These are phyloP conservation scores for Talaromyces nanjingensis DNA, from an alignment of 495 filamentous ascomycete species.

Conservation along the genomic window DNA sequence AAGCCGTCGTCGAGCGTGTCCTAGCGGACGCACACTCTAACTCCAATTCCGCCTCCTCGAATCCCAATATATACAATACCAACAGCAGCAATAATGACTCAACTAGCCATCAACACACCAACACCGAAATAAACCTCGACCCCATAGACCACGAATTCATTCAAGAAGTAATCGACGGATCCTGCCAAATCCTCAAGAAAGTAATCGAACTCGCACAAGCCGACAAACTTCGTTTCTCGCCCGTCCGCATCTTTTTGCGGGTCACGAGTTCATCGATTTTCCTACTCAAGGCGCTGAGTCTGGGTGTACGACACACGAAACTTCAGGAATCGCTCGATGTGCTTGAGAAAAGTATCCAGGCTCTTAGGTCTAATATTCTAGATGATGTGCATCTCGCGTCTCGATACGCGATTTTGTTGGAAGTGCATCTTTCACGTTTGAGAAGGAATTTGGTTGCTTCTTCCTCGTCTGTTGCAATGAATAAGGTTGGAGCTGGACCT, in stretches of 20 bases:
- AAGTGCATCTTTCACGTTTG: conserved; percentile 39
- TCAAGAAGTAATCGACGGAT: conserved; percentile 48
- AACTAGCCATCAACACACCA: conserved; percentile 22
- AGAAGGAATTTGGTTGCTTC: conserved; percentile 33
- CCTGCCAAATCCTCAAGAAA: conserved; percentile 43
- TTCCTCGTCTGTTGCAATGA: conserved; percentile 13
- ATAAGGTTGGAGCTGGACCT: neutral
- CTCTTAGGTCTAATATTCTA: conserved; percentile 40
- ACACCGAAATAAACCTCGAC: conserved; percentile 44
- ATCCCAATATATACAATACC: conserved; percentile 21
- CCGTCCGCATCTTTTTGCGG: conserved; percentile 46
- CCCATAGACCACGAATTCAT: conserved; percentile 48
- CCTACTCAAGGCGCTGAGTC: conserved; percentile 45
- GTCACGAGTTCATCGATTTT: conserved; percentile 47
- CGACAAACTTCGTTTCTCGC: conserved; percentile 40
- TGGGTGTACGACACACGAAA: conserved; percentile 41
- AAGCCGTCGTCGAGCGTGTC: conserved; percentile 43
- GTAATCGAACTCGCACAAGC: conserved; percentile 34
- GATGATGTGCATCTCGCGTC: conserved; percentile 48
- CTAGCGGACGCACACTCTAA: conserved; percentile 34
- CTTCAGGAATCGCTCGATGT: conserved; percentile 42
- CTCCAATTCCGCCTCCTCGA: conserved; percentile 16
- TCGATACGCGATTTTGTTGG: conserved; percentile 44
- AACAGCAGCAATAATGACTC: conserved; percentile 29
- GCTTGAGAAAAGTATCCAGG: conserved; percentile 40